A percentile compares a stretch with the other conserved stretches of the same genome.
Evolutionary conservation across 2,329 filamentous ascomycete genomes (phyloP).

Genomic region (Sporothrix brunneoviolacea): DNA sequence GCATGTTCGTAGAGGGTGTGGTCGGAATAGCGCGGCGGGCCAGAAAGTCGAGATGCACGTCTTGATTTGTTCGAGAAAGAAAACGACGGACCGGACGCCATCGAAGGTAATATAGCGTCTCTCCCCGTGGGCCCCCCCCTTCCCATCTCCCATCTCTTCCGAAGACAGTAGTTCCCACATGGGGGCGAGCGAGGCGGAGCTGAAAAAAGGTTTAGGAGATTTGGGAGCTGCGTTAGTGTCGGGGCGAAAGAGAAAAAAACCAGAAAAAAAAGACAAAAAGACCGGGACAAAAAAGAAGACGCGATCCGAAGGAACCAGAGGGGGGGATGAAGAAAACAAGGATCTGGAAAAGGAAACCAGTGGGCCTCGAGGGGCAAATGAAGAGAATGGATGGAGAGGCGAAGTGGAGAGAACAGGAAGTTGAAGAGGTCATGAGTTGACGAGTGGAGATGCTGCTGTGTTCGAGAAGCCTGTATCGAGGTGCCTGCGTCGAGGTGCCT

Average conservation of each 20-base stretch:
- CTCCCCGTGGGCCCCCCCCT: too few relatives aligned
- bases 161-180: background rate
- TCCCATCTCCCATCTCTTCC: too few relatives aligned
- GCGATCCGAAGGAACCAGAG: background rate
- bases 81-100: background rate
- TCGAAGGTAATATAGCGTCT: background rate
- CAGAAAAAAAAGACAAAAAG: background rate
- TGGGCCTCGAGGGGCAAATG: background rate
- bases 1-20: too few relatives aligned
- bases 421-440: too few relatives aligned
- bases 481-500: too few relatives aligned
- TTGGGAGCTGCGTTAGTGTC: slow-evolving; percentile 12
- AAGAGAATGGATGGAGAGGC: background rate
- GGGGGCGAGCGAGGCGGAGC: background rate
- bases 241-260: too few relatives aligned
- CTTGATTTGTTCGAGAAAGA: slow-evolving; percentile 5
- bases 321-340: background rate
- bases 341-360: background rate
- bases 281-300: background rate
- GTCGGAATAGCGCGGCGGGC: too few relatives aligned
- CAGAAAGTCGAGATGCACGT: background rate
- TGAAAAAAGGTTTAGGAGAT: slow-evolving; percentile 15
- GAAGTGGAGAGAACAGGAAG: too few relatives aligned
- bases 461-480: too few relatives aligned
- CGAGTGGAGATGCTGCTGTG: too few relatives aligned